Evolutionary conservation across 2,329 filamentous ascomycete species (phyloP).

Genomic region (Cladosporium sp.): DNA sequence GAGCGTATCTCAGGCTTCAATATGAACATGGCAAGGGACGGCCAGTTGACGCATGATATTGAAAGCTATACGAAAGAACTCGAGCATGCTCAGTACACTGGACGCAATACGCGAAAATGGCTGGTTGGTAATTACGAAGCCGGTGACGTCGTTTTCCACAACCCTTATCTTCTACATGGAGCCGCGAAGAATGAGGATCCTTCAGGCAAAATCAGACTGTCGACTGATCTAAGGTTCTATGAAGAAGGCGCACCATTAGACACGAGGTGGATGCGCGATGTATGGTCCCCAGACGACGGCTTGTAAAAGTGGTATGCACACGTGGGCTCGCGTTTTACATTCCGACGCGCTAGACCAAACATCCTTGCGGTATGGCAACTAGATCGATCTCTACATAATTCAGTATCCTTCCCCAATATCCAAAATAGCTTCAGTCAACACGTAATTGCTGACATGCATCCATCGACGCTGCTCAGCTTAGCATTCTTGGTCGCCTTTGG

Average conservation of each 20-base stretch:
- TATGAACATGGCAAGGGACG: conserved; percentile 27
- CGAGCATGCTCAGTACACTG: neutral
- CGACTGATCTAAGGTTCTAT: conserved; percentile 42
- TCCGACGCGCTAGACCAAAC: conserved; percentile 14
- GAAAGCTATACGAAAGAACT: conserved; percentile 17
- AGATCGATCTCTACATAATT: neutral
- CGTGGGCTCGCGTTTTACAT: conserved; percentile 11
- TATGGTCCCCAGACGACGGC: conserved; percentile 36
- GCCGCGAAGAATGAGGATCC: conserved; percentile 39
- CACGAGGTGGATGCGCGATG: conserved; percentile 34
- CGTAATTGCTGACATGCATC: neutral
- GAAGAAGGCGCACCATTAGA: conserved; percentile 33
- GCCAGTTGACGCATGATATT: conserved; percentile 24
- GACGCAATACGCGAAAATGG: conserved; percentile 35
- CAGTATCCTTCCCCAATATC: neutral
- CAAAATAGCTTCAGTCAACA: neutral
- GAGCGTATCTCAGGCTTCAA: conserved; percentile 40
- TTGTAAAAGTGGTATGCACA: conserved; percentile 18
- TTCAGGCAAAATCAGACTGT: conserved; percentile 35
- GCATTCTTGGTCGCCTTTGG: neutral
- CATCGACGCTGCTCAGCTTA: neutral
- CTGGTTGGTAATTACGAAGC: conserved; percentile 52
- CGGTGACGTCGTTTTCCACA: conserved; percentile 48
- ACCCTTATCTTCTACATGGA: conserved; percentile 41
- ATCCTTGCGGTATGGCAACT: neutral